phyloP scores from a whole-genome alignment of 1,139 yeast genomes.

The Sugiyamaella grinbergsii region DNA sequence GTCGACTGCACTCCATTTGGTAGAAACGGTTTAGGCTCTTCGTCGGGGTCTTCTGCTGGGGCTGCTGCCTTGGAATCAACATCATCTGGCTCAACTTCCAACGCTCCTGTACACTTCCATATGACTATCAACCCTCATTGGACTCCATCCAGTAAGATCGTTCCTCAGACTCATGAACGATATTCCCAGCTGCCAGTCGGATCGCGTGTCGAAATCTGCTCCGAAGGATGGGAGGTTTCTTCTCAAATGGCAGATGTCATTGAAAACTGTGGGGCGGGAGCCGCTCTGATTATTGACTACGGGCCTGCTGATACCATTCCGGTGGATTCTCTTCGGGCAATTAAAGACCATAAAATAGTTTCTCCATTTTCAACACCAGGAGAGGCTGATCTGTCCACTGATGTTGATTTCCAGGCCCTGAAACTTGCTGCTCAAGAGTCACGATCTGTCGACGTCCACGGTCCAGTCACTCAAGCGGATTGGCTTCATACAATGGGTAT shows the following conservation, averaged over 20 bases:
- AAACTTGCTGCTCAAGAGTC: slow-evolving; percentile 42
- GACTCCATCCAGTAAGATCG: slow-evolving; percentile 61
- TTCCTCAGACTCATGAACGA: slow-evolving; percentile 57
- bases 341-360: slow-evolving; percentile 70
- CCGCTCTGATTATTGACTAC: slow-evolving; percentile 75
- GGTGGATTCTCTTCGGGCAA: slow-evolving; percentile 70
- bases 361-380: slow-evolving; percentile 80
- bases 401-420: slow-evolving; percentile 74
- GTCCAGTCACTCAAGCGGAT: slow-evolving; percentile 77
- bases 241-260: slow-evolving; percentile 40
- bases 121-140: slow-evolving; percentile 60
- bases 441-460: slow-evolving; percentile 45
- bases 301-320: slow-evolving; percentile 68
- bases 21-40: slow-evolving; percentile 38
- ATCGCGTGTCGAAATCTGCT: slow-evolving; percentile 69
- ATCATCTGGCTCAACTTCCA: slow-evolving; percentile 21
- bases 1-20: slow-evolving; percentile 49
- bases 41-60: slow-evolving; percentile 27
- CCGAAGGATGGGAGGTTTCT: slow-evolving; percentile 62
- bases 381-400: slow-evolving; percentile 77
- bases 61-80: slow-evolving; percentile 19
- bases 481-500: slow-evolving; percentile 79
- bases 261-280: slow-evolving; percentile 52
- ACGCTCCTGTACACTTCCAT: slow-evolving; percentile 50
- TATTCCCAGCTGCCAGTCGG: slow-evolving; percentile 58